These are phyloP conservation scores for Diaporthe aspalathi DNA, from an alignment of 2,329 filamentous ascomycete genomes.

Conservation along the genomic window DNA sequence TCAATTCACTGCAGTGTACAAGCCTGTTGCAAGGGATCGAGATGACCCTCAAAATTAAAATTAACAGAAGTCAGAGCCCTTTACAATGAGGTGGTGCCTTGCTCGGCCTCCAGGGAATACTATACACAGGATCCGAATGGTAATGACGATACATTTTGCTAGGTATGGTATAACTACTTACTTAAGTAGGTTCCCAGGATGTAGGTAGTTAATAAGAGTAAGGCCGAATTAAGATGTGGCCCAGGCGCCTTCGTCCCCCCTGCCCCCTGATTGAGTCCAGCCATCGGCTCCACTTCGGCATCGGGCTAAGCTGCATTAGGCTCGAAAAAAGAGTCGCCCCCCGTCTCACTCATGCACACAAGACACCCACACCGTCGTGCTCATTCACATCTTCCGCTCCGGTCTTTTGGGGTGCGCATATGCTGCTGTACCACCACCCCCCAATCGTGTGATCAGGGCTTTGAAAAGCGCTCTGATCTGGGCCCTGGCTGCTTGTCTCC, in stretches of 20 bases:
- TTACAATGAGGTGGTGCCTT: too few species aligned
- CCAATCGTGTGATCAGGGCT: background rate
- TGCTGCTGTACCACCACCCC: conserved; percentile 5
- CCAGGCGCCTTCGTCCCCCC: background rate
- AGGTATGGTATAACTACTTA: too few species aligned
- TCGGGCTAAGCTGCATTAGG: background rate
- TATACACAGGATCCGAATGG: too few species aligned
- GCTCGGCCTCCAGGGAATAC: too few species aligned
- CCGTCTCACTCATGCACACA: background rate
- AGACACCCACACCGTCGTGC: background rate
- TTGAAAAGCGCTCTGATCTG: background rate
- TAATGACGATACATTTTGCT: too few species aligned
- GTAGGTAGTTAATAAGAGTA: background rate
- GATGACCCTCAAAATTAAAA: too few species aligned
- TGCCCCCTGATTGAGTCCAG: too few species aligned
- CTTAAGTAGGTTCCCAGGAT: too few species aligned
- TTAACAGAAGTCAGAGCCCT: too few species aligned
- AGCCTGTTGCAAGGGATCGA: too few species aligned
- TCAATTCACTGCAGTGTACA: too few species aligned
- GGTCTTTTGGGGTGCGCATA: background rate
- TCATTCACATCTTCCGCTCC: background rate
- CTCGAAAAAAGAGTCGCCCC: background rate
- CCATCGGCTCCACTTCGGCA: conserved; percentile 15
- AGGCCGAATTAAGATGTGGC: conserved; percentile 30
- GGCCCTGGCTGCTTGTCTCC: background rate